Evolutionary conservation across 495 filamentous ascomycete species (phyloP), one percentile per base, ranked within the genome.

Genomic region (Hypoxylon fuscum): DNA sequence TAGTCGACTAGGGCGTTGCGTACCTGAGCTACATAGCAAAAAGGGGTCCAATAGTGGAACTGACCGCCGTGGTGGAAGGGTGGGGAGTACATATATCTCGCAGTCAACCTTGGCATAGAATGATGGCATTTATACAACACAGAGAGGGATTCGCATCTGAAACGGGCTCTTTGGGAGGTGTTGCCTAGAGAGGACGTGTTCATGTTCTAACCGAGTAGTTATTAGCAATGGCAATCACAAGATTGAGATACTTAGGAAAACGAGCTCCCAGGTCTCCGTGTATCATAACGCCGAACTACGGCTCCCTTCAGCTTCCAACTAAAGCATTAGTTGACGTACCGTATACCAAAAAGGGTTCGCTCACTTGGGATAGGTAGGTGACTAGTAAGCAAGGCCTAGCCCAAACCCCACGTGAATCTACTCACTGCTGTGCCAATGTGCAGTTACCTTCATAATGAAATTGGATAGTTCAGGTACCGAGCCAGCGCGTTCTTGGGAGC

Each of bases 21-120:
- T 61, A 48, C 49, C 58, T 61, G 49, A 42, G 31, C 47, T 52
- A n/a, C n/a, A n/a, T n/a, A 53, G 22, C 14, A 35, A 32, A 31
- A 53, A 32, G 17, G 32, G 29, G 47, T 35, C 31, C 15, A 29
- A 41, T 41, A 11, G 15, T 31, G 32, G 20, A 32, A 50, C 17
- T 48, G 14, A 15, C 35, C 38, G 42, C n/a, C 15, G 55, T 27
- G 25, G 8, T 8, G 25, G 8, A n/a, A 11, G 9, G 17, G 18
- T 25, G 41, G 20, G 7, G 41, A 44, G 43, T 18, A 20, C 6
- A 25, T 18, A 32, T 45, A 6, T 35, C 20, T 17, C 38, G 37
- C 5, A 11, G 14, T 14, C 31, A 46, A 31, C 21, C 7, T 55
- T 3, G 25, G 25, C n/a, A n/a, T n/a, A n/a, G 25, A 27, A 27